phyloP scores from a whole-genome alignment of 306 rosid genomes.

The Macrotyloma uniflorum region DNA sequence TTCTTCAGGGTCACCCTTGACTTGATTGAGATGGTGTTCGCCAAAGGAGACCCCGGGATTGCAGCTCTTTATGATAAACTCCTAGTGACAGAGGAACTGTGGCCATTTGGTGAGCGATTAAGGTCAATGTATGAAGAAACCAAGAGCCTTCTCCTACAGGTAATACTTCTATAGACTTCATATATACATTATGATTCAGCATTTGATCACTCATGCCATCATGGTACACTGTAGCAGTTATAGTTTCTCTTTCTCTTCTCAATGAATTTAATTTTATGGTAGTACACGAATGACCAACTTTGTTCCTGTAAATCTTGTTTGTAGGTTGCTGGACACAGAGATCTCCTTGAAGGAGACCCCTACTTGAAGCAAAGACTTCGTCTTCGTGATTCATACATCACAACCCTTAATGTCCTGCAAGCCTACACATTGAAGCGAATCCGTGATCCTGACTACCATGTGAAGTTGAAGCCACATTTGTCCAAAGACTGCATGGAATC shows the following conservation, averaged over 20 bases:
- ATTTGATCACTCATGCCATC: background rate
- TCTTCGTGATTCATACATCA: conserved; percentile 83
- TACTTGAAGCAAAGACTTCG: conserved; percentile 90
- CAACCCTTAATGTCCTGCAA: conserved; percentile 91
- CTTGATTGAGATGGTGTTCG: conserved; percentile 87
- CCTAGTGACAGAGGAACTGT: conserved; percentile 70
- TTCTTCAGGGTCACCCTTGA: conserved; percentile 86
- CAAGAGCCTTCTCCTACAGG: conserved; percentile 70
- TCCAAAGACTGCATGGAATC: conserved; percentile 81
- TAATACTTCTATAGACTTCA: conserved; percentile 24
- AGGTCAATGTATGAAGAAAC: conserved; percentile 66
- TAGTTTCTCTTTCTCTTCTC: background rate
- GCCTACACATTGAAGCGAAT: conserved; percentile 86
- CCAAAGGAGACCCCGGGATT: conserved; percentile 84
- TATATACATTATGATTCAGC: background rate
- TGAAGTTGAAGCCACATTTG: conserved; percentile 70
- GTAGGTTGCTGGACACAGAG: conserved; percentile 87
- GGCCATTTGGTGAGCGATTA: conserved; percentile 69
- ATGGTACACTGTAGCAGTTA: background rate
- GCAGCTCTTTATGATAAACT: conserved; percentile 80
- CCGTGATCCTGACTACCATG: conserved; percentile 80
- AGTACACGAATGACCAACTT: background rate
- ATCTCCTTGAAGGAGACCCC: conserved; percentile 90
- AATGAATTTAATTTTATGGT: too few relatives aligned
- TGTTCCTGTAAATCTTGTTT: conserved; percentile 19